A percentile compares a stretch with the other conserved stretches of the same genome.
These are phyloP conservation scores for Knufia petricola DNA, from an alignment of 2,329 filamentous ascomycete species.

Conservation along the genomic window DNA sequence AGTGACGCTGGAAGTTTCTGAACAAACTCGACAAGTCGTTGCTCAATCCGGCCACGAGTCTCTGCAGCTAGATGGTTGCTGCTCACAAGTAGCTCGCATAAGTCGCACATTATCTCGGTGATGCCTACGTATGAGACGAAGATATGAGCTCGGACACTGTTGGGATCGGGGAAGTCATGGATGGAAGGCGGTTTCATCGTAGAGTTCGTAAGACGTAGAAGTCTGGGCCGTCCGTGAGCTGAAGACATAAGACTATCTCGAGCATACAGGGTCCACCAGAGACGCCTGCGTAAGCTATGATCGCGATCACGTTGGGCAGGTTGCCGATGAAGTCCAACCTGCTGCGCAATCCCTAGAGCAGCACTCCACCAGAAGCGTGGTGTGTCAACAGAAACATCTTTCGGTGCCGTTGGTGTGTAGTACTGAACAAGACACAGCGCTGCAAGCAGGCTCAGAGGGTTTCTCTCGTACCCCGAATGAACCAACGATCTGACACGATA, in stretches of 20 bases:
- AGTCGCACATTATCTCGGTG: constrained; percentile 11
- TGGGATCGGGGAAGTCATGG: constrained; percentile 10
- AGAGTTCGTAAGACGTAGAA: constrained; percentile 11
- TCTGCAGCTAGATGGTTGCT: background rate
- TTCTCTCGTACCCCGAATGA: constrained; percentile 12
- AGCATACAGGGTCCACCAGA: constrained; percentile 17
- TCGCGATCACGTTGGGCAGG: constrained; percentile 4
- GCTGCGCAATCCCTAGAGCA: constrained; percentile 12
- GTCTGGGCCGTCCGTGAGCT: constrained; percentile 12
- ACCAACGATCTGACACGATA: constrained; percentile 12
- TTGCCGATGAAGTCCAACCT: constrained; percentile 15
- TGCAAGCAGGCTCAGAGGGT: constrained; percentile 12
- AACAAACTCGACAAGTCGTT: constrained; percentile 12
- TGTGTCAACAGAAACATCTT: constrained; percentile 14
- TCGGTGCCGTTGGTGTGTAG: constrained; percentile 14
- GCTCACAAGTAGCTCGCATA: constrained; percentile 11
- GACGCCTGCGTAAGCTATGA: constrained; percentile 11
- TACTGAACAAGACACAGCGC: constrained; percentile 14
- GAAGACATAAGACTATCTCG: constrained; percentile 14
- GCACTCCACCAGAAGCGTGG: constrained; percentile 15
- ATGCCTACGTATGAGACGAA: constrained; percentile 13
- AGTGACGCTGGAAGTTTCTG: constrained; percentile 10
- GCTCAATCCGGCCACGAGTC: constrained; percentile 2
- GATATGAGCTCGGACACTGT: constrained; percentile 8
- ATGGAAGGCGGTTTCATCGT: constrained; percentile 4